Percentiles rank a stretch among this genome's conserved stretches.
These are phyloP conservation scores for Stagonosporopsis cucurbitacearum DNA, from an alignment of 2,329 filamentous ascomycete species.

Conservation along the genomic window DNA sequence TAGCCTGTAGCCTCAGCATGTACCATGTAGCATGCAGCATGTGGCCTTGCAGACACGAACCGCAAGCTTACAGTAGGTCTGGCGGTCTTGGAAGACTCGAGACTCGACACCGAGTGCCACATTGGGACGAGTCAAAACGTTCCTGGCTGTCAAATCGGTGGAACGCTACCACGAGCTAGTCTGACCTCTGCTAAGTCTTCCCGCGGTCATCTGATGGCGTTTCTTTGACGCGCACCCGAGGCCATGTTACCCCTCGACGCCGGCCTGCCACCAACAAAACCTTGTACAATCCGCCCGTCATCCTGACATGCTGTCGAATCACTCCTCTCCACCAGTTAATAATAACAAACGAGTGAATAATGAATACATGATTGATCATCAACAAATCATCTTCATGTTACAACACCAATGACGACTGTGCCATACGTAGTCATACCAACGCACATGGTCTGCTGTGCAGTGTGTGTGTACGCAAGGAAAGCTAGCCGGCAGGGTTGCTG, in stretches of 20 bases:
- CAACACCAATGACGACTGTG: neutral
- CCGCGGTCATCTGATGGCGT: conserved; percentile 20
- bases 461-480: conserved; percentile 17
- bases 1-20: conserved; percentile 4
- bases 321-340: too few species aligned
- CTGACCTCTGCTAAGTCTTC: conserved; percentile 11
- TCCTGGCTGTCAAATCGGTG: conserved; percentile 13
- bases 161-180: conserved; percentile 18
- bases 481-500: conserved; percentile 10
- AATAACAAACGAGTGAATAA: too few species aligned
- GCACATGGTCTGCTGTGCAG: neutral
- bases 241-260: conserved; percentile 7
- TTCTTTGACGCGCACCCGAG: conserved; percentile 14
- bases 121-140: conserved; percentile 15
- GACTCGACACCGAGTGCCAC: conserved; percentile 4
- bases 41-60: conserved; percentile 18
- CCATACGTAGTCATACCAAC: neutral
- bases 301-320: conserved; percentile 5
- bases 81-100: neutral
- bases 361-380: too few species aligned
- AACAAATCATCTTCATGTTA: conserved; percentile 5
- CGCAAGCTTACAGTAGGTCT: too few species aligned
- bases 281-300: conserved; percentile 3
- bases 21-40: neutral
- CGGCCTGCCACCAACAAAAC: conserved; percentile 5